Evolutionary conservation across 1,284 basidiomycete species (phyloP), one percentile per base, ranked within the genome.

Genomic region (Microbotryum saponariae): DNA sequence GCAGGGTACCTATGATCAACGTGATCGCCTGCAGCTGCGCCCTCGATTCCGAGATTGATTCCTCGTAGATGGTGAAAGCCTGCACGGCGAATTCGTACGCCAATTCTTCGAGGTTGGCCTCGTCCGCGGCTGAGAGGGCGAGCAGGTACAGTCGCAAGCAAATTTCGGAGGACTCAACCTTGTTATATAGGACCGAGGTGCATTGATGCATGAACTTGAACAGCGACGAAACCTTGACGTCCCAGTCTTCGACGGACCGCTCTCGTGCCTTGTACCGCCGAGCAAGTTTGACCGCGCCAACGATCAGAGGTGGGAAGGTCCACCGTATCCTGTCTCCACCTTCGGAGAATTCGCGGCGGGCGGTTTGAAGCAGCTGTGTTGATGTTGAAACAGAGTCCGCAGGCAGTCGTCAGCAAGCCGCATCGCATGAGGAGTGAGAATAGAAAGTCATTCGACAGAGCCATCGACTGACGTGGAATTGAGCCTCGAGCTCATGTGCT

Each of bases 1-100:
- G 89, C 46, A 96, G 78, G 6, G 90, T 87, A 52, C 87, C 86
- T 60, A 96, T 94, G 70, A 96, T 88, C 27, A 93, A 81, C 7
- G 89, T 90, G 73, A 97, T 93, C 29, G 91, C 91, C 73, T 92
- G 89, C 23, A 97, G 78, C 75, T 97, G 92, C 1, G 90, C 89
- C 16, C 91, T 83, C 52, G 86, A 89, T 73, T 96, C 92, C 51
- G 88, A 91, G 59, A 97, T 96, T 71, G 83, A 87, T 74, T 97
- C 93, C 74, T 97, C 92, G 77, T 96, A 96, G 14, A 96, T 90
- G 33, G 87, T 89, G 74, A 96, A 93, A 0, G 91, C 91, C 74
- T 94, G 90, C 9, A 96, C 92, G 73, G 92, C 94, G 70, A 96
- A 85, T 75, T 97, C 92, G 74, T 96, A 97, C 27, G 89, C 85